Base-by-base conservation (phyloP, 2,329 filamentous ascomycete genomes). In the Metarhizium album region DNA sequence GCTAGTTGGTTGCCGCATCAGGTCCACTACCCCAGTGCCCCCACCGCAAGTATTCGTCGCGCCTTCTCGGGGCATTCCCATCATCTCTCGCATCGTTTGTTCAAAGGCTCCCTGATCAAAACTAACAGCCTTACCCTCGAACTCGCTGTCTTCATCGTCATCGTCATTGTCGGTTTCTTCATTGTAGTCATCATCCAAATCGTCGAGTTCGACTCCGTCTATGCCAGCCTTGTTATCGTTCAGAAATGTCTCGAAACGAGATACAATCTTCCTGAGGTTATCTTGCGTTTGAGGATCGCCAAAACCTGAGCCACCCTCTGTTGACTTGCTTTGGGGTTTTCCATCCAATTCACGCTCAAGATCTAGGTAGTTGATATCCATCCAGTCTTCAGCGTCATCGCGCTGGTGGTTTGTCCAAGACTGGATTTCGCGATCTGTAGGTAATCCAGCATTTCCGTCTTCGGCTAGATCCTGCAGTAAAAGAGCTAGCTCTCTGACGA, bases 11-110 rank as follows among this genome's bases (percentile, higher is more conserved):
- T 22, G 18, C 23, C 18, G 22, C 22, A 3, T 29, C n/a, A 42
- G 7, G 16, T 31, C 31, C 3, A 2, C 13, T 14, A 11, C 9
- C 11, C 31, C 2, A 13, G 14, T 7, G 16, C 8, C 22, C 20
- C 42, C 16, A 13, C 20, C 8, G 3, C 20, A 20, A n/a, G 22
- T 38, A 22, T 6, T 42, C 9, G 24, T 42, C 40, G 31, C 35
- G 31, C n/a, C 23, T 29, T 27, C 2, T 16, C 46, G 42, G 24
- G 75, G 73, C 43, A 82, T 73, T 0, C 87, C 87, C 84, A 93
- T 90, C 83, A 94, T 90, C 62, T 94, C 87, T 53, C 83, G 81
- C 88, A 98, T 95, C 77, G 95, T 89, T 49, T 74, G 79, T 8
- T 85, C 77, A 58, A 96, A 95, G 49, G 91, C 85, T 35, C 83